phyloP scores from a whole-genome alignment of 805 yeast genomes.

The Candida corydali region DNA sequence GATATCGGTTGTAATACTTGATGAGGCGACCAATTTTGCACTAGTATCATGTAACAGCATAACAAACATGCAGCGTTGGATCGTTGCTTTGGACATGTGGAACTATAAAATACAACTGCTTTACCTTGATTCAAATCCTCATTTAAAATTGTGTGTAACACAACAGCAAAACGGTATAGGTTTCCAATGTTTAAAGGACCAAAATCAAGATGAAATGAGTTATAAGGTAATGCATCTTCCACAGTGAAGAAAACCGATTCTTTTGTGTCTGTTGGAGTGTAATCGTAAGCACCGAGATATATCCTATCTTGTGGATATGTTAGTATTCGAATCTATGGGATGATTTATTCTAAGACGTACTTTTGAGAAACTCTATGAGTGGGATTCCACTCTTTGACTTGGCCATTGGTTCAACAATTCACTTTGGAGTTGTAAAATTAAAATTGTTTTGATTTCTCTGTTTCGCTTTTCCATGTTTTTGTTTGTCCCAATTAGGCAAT shows the following conservation, averaged over 20 bases:
- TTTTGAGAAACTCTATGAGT: slow-evolving; percentile 40
- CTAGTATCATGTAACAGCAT: slow-evolving; percentile 91
- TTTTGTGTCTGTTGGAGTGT: slow-evolving; percentile 69
- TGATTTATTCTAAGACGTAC: slow-evolving; percentile 24
- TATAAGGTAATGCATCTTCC: slow-evolving; percentile 88
- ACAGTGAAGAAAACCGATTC: slow-evolving; percentile 83
- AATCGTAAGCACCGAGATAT: slow-evolving; percentile 86
- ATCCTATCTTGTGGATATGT: slow-evolving; percentile 48
- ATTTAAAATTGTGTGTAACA: slow-evolving; percentile 84
- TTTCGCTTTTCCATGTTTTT: slow-evolving; percentile 2
- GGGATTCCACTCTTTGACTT: slow-evolving; percentile 20
- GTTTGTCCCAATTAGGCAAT: slow-evolving; percentile 8
- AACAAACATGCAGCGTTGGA: slow-evolving; percentile 93
- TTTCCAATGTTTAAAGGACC: slow-evolving; percentile 96
- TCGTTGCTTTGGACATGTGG: slow-evolving; percentile 74
- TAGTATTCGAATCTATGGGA: slow-evolving; percentile 18
- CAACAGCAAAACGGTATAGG: slow-evolving; percentile 90
- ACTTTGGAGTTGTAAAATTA: too few relatives aligned
- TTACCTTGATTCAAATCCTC: slow-evolving; percentile 79
- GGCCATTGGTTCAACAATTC: slow-evolving; percentile 7
- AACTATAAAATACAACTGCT: slow-evolving; percentile 87
- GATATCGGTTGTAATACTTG: slow-evolving; percentile 93
- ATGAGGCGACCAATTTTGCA: slow-evolving; percentile 98
- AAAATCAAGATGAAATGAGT: slow-evolving; percentile 92
- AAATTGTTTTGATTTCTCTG: background rate